These are phyloP conservation scores for Cicer chorassanicum DNA, from an alignment of 306 rosid genomes.

Conservation along the genomic window DNA sequence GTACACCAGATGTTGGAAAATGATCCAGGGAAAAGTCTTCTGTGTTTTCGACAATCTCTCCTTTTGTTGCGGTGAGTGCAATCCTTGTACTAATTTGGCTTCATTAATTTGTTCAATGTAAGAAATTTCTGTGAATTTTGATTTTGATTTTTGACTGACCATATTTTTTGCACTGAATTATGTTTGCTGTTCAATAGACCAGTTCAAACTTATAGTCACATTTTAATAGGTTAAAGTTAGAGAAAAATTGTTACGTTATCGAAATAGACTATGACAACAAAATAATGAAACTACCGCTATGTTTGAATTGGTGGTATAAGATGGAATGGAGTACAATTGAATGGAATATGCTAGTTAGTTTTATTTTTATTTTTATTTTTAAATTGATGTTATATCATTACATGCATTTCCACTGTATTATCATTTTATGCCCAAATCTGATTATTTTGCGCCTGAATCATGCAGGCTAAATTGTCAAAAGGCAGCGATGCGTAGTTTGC, in stretches of 20 bases:
- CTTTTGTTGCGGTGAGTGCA: slow-evolving; percentile 71
- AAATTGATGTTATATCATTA: too few species aligned
- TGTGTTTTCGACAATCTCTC: slow-evolving; percentile 87
- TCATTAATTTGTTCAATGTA: slow-evolving; percentile 3
- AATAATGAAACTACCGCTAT: background rate
- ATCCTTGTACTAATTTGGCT: slow-evolving; percentile 24
- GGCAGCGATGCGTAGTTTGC: slow-evolving; percentile 87
- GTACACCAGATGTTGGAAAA: slow-evolving; percentile 88
- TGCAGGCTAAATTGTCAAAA: slow-evolving; percentile 84
- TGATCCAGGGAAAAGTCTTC: slow-evolving; percentile 84
- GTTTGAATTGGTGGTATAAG: too few species aligned
- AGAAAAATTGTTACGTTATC: slow-evolving; percentile 14
- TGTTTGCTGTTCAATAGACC: slow-evolving; percentile 21
- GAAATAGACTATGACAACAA: slow-evolving; percentile 1
- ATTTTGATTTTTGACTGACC: slow-evolving; percentile 22
- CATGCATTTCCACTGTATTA: too few species aligned
- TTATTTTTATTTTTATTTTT: too few species aligned
- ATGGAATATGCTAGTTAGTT: background rate
- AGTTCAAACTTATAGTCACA: slow-evolving; percentile 15
- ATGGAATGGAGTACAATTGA: too few species aligned
- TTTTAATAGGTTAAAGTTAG: background rate
- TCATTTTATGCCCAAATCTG: background rate
- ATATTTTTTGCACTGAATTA: slow-evolving; percentile 13
- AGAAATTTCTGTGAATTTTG: slow-evolving; percentile 8
- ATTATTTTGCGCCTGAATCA: slow-evolving; percentile 9